phyloP scores from a whole-genome alignment of 2,329 filamentous ascomycete species.

The Lasiodiplodia sp. region DNA sequence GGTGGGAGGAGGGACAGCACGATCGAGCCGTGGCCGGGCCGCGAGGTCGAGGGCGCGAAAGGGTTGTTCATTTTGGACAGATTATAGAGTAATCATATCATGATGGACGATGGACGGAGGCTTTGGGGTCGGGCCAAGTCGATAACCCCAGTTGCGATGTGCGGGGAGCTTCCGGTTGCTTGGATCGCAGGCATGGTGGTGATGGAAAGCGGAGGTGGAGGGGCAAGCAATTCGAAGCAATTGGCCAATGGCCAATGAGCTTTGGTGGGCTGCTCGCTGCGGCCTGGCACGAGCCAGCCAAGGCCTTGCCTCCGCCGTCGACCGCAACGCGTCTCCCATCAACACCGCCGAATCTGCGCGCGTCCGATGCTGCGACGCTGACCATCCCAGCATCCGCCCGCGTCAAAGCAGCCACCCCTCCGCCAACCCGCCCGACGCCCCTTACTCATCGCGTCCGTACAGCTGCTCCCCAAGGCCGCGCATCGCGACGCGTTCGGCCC shows the following conservation, averaged over 20 bases:
- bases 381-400: constrained; percentile 13
- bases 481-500: constrained; percentile 11
- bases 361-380: constrained; percentile 27
- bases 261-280: not conserved
- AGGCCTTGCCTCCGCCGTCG: constrained; percentile 18
- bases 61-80: constrained; percentile 62
- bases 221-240: constrained; percentile 16
- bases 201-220: constrained; percentile 20
- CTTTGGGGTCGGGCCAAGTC: not conserved
- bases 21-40: constrained; percentile 80
- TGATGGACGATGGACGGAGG: not conserved
- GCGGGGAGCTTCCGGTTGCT: not conserved
- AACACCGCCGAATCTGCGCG: constrained; percentile 24
- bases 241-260: constrained; percentile 16
- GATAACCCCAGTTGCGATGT: not conserved
- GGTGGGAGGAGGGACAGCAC: constrained; percentile 76
- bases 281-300: constrained; percentile 15
- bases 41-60: constrained; percentile 76
- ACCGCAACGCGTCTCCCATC: constrained; percentile 27
- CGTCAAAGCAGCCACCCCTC: not conserved
- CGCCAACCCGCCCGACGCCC: not conserved
- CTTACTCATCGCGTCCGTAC: constrained; percentile 1
- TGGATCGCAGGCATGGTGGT: constrained; percentile 8
- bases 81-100: not conserved
- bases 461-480: not conserved